phyloP scores from a whole-genome alignment of 345 rosid species.

The Excoecaria cochinchinensis region DNA sequence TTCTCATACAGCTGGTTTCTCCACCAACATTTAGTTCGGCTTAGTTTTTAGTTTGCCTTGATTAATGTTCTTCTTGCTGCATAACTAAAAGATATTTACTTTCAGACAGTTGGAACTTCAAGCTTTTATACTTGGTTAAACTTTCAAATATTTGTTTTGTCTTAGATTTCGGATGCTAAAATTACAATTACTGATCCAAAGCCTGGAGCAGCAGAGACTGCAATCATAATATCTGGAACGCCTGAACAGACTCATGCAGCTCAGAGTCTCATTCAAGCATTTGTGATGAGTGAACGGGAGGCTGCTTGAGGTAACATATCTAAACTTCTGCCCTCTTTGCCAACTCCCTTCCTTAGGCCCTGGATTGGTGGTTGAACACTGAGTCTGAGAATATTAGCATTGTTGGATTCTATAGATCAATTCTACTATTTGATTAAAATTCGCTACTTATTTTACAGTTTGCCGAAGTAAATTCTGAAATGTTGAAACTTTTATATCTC shows the following conservation, averaged over 20 bases:
- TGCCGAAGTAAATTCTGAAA: not conserved
- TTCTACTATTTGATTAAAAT: not conserved
- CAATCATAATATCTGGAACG: conserved; percentile 66
- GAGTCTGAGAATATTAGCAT: not conserved
- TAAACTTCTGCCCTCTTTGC: not conserved
- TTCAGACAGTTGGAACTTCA: not conserved
- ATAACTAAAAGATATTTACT: not conserved
- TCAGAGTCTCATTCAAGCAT: conserved; percentile 79
- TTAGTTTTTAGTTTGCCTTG: not conserved
- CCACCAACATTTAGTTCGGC: not conserved
- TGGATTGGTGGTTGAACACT: not conserved
- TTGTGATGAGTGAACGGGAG: conserved; percentile 66
- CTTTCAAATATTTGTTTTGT: not conserved
- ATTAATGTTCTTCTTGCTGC: not conserved
- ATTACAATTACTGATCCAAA: conserved; percentile 54
- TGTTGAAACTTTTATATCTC: not conserved
- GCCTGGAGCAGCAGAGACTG: conserved; percentile 61
- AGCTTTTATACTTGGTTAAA: not conserved
- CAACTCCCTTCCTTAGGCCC: too few species aligned
- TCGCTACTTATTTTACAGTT: not conserved
- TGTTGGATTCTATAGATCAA: not conserved
- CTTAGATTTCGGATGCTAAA: conserved; percentile 73
- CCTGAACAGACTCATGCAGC: conserved; percentile 87
- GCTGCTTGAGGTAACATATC: conserved; percentile 29
- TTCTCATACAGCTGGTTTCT: not conserved